phyloP scores from a whole-genome alignment of 1,139 yeast genomes.

The Sporopachydermia cereana region DNA sequence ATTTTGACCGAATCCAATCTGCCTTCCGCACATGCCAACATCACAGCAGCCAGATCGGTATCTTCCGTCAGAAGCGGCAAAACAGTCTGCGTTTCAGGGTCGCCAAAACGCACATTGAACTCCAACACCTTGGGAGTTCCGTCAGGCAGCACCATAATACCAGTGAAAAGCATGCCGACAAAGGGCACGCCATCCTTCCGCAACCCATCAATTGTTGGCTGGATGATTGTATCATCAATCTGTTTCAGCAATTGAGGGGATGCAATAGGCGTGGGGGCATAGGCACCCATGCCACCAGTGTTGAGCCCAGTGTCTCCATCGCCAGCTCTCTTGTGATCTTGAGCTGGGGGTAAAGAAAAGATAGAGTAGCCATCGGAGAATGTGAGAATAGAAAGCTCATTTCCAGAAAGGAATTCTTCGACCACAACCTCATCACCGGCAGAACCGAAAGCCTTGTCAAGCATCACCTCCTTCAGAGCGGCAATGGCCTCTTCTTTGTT shows the following conservation, averaged over 20 bases:
- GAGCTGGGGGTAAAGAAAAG: slow-evolving; percentile 91
- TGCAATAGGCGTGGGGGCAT: slow-evolving; percentile 94
- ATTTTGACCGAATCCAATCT: slow-evolving; percentile 78
- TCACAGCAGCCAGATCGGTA: slow-evolving; percentile 83
- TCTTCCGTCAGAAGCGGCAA: slow-evolving; percentile 73
- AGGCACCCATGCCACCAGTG: slow-evolving; percentile 99
- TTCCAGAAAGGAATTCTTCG: slow-evolving; percentile 94
- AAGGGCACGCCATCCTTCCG: slow-evolving; percentile 92
- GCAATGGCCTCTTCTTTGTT: slow-evolving; percentile 72
- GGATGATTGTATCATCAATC: slow-evolving; percentile 62
- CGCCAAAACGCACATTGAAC: slow-evolving; percentile 96
- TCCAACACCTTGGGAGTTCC: slow-evolving; percentile 91
- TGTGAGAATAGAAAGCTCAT: slow-evolving; percentile 87
- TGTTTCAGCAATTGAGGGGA: slow-evolving; percentile 55
- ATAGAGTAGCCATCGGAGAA: slow-evolving; percentile 90
- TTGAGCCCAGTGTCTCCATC: slow-evolving; percentile 90
- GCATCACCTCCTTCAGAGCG: slow-evolving; percentile 85
- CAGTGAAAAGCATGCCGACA: slow-evolving; percentile 94
- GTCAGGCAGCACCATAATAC: slow-evolving; percentile 71
- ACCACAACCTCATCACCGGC: slow-evolving; percentile 97
- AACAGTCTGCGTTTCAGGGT: slow-evolving; percentile 97
- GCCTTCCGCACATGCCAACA: slow-evolving; percentile 91
- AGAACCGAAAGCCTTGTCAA: slow-evolving; percentile 73
- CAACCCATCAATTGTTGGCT: slow-evolving; percentile 95
- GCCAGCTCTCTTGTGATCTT: slow-evolving; percentile 93